Base-by-base conservation (phyloP, 1,284 basidiomycete species). In the Paramarasmius palmivorus region DNA sequence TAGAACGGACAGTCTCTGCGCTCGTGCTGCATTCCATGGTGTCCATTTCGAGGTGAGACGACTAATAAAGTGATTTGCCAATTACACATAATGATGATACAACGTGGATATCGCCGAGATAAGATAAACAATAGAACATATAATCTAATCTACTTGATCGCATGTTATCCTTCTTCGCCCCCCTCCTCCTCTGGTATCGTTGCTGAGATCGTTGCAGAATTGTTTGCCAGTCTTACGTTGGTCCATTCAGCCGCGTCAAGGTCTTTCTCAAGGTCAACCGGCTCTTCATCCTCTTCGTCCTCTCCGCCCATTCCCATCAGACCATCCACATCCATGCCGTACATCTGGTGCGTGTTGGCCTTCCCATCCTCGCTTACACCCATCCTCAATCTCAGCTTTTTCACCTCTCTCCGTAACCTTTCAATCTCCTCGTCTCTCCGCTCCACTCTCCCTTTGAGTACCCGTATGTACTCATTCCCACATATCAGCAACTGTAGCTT, bases 401-500 rank as follows among this genome's bases (percentile, higher is more conserved):
- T 67, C 20, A 97, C 77, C 70, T 95, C 92, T 58, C 68, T 71
- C 54, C 93, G 76, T 62, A 97, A 69, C 60, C 68, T 74, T 53
- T 72, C 76, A 63, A 98, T 89, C 69, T 94, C 93, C 45, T 77
- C 77, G 64, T 98, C 94, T 48, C 96, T 75, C 64, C 93, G 78
- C 52, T 91, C 88, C 45, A 98, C 81, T 39, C 93, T 82, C 44
- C 77, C 86, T 60, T 88, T 89, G 59, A 96, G 75, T 57, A 84
- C 76, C 46, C 86, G 78, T 54, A 97, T 87, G 64, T 86, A 95
- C 68, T 95, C 91, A 67, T 97, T 97, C 49, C 88, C 89, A 64
- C 92, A 93, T 52, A 93, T 83, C 55, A 99, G 71, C 32, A 99
- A 75, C 64, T 97, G 95, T 55, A 98, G 79, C 75, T 98, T 98